Evolutionary conservation across 768 basidiomycete species (phyloP).

Genomic region (Lactarius evosmus): DNA sequence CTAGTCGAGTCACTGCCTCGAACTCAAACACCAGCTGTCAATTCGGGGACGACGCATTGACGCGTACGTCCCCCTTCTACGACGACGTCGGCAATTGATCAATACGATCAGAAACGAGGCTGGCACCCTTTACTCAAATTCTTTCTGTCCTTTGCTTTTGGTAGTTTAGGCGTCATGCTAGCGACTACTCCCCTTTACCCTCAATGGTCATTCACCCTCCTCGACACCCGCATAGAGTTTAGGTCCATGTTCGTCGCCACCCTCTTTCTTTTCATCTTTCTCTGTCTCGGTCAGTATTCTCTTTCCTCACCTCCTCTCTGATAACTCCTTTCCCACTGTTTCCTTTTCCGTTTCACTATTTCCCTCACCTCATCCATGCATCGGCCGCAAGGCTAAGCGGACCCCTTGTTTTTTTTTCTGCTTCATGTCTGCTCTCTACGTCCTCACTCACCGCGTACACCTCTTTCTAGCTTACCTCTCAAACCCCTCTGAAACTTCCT

Average conservation of each 20-base stretch:
- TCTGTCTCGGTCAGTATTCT: slow-evolving; percentile 63
- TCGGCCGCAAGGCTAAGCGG: slow-evolving; percentile 5
- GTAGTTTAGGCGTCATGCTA: slow-evolving; percentile 17
- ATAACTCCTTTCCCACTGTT: slow-evolving; percentile 3
- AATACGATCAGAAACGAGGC: slow-evolving; percentile 9
- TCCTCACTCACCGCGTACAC: slow-evolving; percentile 26
- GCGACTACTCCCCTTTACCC: slow-evolving; percentile 34
- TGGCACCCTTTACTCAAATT: slow-evolving; percentile 10
- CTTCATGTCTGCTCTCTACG: slow-evolving; percentile 17
- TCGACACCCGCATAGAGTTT: slow-evolving; percentile 59
- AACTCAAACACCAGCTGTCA: not conserved
- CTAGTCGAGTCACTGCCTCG: not conserved
- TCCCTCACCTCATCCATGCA: slow-evolving; percentile 19
- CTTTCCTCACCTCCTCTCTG: slow-evolving; percentile 19
- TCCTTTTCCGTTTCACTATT: slow-evolving; percentile 13
- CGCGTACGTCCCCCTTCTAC: slow-evolving; percentile 19
- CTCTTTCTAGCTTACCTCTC: slow-evolving; percentile 77
- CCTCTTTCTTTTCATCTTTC: slow-evolving; percentile 62
- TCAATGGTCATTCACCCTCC: slow-evolving; percentile 44
- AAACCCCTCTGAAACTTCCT: slow-evolving; percentile 91
- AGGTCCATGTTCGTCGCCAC: slow-evolving; percentile 68
- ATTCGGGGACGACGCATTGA: slow-evolving; percentile 15
- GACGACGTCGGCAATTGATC: slow-evolving; percentile 19
- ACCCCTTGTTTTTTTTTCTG: not conserved
- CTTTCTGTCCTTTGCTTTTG: slow-evolving; percentile 18